These are phyloP conservation scores for Gillenia trifoliata DNA, from an alignment of 306 rosid species.

Conservation along the genomic window DNA sequence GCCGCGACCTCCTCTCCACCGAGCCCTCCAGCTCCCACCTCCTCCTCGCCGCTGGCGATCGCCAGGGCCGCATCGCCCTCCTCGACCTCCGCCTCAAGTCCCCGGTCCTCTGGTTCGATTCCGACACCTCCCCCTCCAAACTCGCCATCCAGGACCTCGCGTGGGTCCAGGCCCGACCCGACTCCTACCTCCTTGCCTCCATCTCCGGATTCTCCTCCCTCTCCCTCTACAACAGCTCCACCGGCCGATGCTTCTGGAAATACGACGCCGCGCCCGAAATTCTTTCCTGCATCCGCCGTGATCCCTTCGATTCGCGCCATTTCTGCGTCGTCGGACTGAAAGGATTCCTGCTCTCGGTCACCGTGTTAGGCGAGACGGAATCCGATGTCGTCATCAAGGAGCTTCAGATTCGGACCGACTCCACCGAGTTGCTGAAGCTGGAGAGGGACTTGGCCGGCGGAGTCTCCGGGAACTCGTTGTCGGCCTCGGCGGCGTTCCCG, in stretches of 20 bases:
- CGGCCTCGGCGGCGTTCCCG: constrained; percentile 66
- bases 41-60: constrained; percentile 85
- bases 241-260: constrained; percentile 80
- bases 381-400: constrained; percentile 55
- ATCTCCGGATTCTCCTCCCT: constrained; percentile 69
- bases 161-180: constrained; percentile 82
- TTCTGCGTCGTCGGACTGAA: constrained; percentile 74
- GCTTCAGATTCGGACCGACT: constrained; percentile 59
- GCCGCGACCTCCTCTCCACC: constrained; percentile 75
- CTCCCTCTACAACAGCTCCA: constrained; percentile 51
- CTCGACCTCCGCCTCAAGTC: constrained; percentile 63
- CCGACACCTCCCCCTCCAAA: constrained; percentile 36
- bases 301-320: constrained; percentile 89
- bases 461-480: constrained; percentile 20
- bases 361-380: constrained; percentile 60
- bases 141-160: constrained; percentile 77
- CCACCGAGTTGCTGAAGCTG: constrained; percentile 51
- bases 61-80: constrained; percentile 84
- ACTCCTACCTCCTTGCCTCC: constrained; percentile 55
- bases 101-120: constrained; percentile 63
- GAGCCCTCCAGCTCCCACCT: constrained; percentile 85
- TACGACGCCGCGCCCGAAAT: constrained; percentile 75
- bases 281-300: constrained; percentile 75
- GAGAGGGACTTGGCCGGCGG: constrained; percentile 49
- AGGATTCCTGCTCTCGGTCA: constrained; percentile 64